Conservation (phyloP, 345 rosid species). For the Pistacia vera region DNA sequence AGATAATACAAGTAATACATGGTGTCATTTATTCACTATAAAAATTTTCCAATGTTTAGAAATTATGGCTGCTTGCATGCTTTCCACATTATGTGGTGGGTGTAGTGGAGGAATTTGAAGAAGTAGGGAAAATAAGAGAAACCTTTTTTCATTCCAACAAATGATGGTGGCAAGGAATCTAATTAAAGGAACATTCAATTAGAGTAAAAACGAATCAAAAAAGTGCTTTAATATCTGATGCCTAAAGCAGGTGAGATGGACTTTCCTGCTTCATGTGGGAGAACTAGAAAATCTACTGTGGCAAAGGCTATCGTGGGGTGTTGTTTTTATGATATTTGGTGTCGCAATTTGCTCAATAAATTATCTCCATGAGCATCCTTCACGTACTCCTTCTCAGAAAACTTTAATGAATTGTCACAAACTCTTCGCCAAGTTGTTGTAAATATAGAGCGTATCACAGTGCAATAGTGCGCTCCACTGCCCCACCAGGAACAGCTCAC, state of each 20-base stretch:
- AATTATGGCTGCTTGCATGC: not conserved
- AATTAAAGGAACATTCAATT: slow-evolving; percentile 3
- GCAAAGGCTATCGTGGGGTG: slow-evolving; percentile 13
- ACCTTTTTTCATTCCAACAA: not conserved
- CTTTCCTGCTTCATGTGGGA: slow-evolving; percentile 27
- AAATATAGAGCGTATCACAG: not conserved
- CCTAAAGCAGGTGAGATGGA: slow-evolving; percentile 25
- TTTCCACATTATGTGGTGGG: not conserved
- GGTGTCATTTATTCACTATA: not conserved
- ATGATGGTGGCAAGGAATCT: slow-evolving; percentile 32
- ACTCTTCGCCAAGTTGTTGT: slow-evolving; percentile 20
- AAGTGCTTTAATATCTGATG: slow-evolving; percentile 18
- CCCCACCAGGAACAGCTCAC: slow-evolving; percentile 17
- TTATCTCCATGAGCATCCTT: slow-evolving; percentile 7
- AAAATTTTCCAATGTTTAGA: not conserved
- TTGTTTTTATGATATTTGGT: slow-evolving; percentile 3
- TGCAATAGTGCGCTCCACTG: slow-evolving; percentile 24
- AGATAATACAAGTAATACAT: not conserved
- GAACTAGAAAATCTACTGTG: slow-evolving; percentile 23
- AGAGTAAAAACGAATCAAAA: slow-evolving; percentile 9
- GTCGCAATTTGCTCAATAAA: slow-evolving; percentile 8
- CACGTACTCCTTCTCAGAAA: slow-evolving; percentile 5
- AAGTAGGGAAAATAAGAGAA: not conserved
- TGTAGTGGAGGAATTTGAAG: not conserved
- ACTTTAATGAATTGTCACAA: slow-evolving; percentile 23